Conservation (phyloP, 2,329 filamentous ascomycete species). For the Tolypocladium tundrense region DNA sequence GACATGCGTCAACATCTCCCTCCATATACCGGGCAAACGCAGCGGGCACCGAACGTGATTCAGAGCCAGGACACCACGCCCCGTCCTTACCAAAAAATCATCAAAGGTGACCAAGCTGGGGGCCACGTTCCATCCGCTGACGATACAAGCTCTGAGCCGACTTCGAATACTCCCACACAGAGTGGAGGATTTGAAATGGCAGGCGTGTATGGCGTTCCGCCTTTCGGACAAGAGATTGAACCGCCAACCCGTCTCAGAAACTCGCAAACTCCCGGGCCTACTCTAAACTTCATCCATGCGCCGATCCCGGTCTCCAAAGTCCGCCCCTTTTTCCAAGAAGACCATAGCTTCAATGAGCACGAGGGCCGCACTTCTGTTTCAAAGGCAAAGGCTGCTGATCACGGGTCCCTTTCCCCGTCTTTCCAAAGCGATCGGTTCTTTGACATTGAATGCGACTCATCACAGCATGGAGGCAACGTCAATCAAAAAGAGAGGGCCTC, state of each 20-base stretch:
- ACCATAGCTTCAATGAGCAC: conserved; percentile 2
- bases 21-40: too few species aligned
- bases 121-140: not conserved
- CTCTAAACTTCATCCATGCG: not conserved
- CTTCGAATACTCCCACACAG: too few species aligned
- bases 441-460: not conserved
- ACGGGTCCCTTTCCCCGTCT: not conserved
- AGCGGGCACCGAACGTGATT: not conserved
- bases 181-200: not conserved
- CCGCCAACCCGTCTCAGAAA: not conserved
- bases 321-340: conserved; percentile 9
- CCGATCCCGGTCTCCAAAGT: conserved; percentile 11
- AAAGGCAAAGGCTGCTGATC: not conserved
- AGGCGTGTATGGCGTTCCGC: not conserved
- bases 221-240: not conserved
- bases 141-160: not conserved
- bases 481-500: not conserved
- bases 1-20: not conserved
- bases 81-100: not conserved
- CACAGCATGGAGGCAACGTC: not conserved
- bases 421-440: not conserved
- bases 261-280: too few species aligned
- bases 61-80: not conserved
- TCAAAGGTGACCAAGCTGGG: not conserved
- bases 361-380: not conserved